These are phyloP conservation scores for Microglena sp. DNA, from an alignment of 139 green algal species.

Conservation along the genomic window DNA sequence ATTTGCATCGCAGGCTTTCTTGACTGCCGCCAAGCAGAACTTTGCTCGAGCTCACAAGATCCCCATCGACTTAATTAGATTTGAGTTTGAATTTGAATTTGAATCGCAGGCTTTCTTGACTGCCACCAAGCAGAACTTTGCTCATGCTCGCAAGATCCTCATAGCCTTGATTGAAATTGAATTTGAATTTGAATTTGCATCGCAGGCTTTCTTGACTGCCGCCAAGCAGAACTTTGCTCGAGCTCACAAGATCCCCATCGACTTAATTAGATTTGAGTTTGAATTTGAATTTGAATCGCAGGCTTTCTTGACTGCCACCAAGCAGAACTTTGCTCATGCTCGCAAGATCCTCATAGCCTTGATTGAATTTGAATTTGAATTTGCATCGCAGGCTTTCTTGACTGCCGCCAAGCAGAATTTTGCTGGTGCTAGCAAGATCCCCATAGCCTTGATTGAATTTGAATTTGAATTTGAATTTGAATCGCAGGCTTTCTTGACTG, in stretches of 20 bases:
- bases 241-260: constrained; percentile 7
- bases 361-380: neutral
- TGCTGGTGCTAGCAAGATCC: constrained; percentile 51
- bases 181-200: neutral
- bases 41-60: constrained; percentile 57
- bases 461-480: too few relatives aligned
- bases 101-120: constrained; percentile 42
- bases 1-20: constrained; percentile 48
- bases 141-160: neutral
- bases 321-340: constrained; percentile 66
- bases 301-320: constrained; percentile 60
- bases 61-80: constrained; percentile 64
- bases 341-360: constrained; percentile 39
- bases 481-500: too few relatives aligned
- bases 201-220: neutral
- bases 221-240: neutral
- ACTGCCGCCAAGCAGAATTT: constrained; percentile 75
- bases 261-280: too few relatives aligned
- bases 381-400: constrained; percentile 58
- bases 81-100: constrained; percentile 43
- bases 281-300: too few relatives aligned
- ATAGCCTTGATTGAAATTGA: neutral
- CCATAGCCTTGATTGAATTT: constrained; percentile 54
- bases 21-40: constrained; percentile 75
- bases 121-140: constrained; percentile 8